phyloP scores from a whole-genome alignment of 441 rosid species.

The Breynia disticha region DNA sequence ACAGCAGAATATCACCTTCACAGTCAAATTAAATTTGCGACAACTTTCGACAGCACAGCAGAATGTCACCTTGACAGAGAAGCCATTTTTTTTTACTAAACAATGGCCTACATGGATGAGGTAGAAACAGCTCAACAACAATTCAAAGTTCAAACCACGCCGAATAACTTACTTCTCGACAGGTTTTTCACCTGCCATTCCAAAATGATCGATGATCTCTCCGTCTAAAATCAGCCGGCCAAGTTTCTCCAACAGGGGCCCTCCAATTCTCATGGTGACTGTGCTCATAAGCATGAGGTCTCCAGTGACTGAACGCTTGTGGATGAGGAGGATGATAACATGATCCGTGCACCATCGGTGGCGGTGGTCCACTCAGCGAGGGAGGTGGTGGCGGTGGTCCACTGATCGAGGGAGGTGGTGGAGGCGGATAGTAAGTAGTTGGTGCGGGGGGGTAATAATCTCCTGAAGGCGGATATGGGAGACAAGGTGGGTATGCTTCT shows the following conservation, averaged over 20 bases:
- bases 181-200: conserved; percentile 28
- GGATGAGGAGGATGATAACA: conserved; percentile 15
- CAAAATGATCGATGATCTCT: conserved; percentile 15
- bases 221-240: too few relatives aligned
- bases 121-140: neutral
- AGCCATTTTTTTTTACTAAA: neutral
- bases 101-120: neutral
- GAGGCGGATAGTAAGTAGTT: conserved; percentile 16
- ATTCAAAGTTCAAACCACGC: neutral
- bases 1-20: neutral
- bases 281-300: conserved; percentile 5
- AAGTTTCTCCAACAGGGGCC: conserved; percentile 17
- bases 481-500: conserved; percentile 6
- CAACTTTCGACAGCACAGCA: neutral
- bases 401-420: conserved; percentile 1
- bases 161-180: too few relatives aligned
- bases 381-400: conserved; percentile 18
- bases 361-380: conserved; percentile 15
- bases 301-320: conserved; percentile 13
- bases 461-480: conserved; percentile 9
- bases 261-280: conserved; percentile 9
- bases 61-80: neutral
- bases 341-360: conserved; percentile 13
- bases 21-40: neutral
- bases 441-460: conserved; percentile 21